Conservation (phyloP, 164 flowering plant genomes). For the Berberis vulgaris region DNA sequence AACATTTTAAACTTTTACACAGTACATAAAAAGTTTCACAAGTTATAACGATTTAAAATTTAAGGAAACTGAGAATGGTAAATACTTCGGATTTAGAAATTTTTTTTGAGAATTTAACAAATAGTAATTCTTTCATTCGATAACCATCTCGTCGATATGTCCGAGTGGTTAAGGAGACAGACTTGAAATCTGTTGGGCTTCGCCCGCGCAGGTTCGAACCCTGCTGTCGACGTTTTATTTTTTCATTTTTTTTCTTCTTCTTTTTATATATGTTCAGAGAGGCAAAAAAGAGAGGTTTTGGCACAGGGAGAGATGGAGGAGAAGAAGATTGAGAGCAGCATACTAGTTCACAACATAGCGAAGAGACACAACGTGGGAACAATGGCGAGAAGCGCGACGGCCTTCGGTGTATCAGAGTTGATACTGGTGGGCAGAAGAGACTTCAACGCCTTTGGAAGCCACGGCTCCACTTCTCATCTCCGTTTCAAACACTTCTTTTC, state of each 20-base stretch:
- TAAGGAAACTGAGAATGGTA: no score
- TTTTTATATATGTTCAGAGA: not conserved
- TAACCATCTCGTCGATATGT: conserved; percentile 56
- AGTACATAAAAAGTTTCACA: no score
- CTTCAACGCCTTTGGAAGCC: conserved; percentile 96
- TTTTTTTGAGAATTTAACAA: no score
- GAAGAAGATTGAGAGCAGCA: conserved; percentile 44
- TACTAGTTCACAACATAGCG: conserved; percentile 91
- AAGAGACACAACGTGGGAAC: conserved; percentile 97
- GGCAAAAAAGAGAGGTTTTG: not conserved
- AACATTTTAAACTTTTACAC: no score
- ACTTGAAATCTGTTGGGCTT: conserved; percentile 93
- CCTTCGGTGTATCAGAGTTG: conserved; percentile 86
- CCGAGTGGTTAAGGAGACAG: conserved; percentile 98
- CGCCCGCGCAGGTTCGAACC: conserved; percentile 99
- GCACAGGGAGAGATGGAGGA: not conserved
- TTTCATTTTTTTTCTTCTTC: not conserved
- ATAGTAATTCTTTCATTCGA: no score
- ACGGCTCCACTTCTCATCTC: conserved; percentile 83
- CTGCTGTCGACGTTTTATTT: conserved; percentile 72
- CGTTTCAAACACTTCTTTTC: conserved; percentile 90
- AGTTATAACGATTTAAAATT: no score
- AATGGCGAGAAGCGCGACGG: conserved; percentile 86
- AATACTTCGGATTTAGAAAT: no score
- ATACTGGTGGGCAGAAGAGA: conserved; percentile 89